Conservation (phyloP, 441 rosid species). For the Kokia cookei region DNA sequence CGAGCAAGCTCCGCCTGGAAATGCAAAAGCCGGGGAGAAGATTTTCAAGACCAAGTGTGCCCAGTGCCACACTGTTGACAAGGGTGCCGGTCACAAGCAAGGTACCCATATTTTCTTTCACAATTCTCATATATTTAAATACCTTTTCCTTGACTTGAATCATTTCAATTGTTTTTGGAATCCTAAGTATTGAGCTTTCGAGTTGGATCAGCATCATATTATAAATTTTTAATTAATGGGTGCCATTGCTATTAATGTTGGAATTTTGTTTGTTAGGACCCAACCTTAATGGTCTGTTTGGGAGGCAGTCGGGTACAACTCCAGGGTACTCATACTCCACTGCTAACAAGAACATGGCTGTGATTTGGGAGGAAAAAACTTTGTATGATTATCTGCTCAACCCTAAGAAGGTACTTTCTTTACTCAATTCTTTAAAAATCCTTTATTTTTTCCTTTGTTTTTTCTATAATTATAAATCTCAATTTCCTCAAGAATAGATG, state of each 20-base stretch:
- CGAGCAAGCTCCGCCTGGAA: slow-evolving; percentile 33
- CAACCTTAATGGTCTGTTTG: slow-evolving; percentile 46
- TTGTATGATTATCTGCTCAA: slow-evolving; percentile 58
- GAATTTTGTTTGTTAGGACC: slow-evolving; percentile 20
- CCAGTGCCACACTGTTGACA: slow-evolving; percentile 43
- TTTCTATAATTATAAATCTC: not conserved
- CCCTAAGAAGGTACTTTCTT: slow-evolving; percentile 47
- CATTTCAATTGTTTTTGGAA: not conserved
- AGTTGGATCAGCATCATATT: not conserved
- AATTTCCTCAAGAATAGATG: not conserved
- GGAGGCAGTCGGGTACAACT: slow-evolving; percentile 55
- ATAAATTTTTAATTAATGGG: not conserved
- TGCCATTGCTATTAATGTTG: not conserved
- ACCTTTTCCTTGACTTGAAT: not conserved
- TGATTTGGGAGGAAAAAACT: slow-evolving; percentile 58
- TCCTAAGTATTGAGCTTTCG: not conserved
- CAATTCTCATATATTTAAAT: not conserved
- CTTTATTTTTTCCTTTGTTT: not conserved
- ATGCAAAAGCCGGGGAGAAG: slow-evolving; percentile 34
- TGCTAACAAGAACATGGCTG: slow-evolving; percentile 63
- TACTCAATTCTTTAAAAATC: not conserved
- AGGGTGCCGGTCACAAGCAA: slow-evolving; percentile 47
- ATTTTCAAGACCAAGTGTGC: slow-evolving; percentile 42
- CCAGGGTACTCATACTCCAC: slow-evolving; percentile 64
- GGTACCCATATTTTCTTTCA: too few species aligned